Percentiles rank a stretch among this genome's conserved stretches.
Evolutionary conservation across 441 rosid genomes (phyloP).

Genomic region (Gossypium lobatum): DNA sequence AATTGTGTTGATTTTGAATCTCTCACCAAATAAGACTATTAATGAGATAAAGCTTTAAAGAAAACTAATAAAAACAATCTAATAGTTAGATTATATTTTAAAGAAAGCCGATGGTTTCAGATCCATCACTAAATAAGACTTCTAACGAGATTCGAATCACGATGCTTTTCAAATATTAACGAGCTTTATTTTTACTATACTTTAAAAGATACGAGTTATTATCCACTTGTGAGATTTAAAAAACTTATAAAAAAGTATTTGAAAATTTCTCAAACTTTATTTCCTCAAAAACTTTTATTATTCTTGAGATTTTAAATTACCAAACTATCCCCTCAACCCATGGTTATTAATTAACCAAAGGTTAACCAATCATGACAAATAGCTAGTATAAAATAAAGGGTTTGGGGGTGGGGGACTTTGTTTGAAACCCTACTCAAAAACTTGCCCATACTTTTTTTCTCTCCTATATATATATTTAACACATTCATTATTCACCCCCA

Average conservation of each 20-base stretch:
- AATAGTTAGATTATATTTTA: too few species aligned
- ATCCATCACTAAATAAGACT: too few species aligned
- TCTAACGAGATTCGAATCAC: too few species aligned
- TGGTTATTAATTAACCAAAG: slow-evolving; percentile 25
- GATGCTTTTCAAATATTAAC: neutral
- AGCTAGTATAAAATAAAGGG: slow-evolving; percentile 16
- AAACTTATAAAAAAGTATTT: too few species aligned
- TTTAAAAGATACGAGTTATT: too few species aligned
- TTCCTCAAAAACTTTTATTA: neutral
- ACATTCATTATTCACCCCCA: neutral
- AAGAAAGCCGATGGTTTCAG: too few species aligned
- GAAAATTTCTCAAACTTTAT: neutral
- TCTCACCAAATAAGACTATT: too few species aligned
- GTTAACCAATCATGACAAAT: slow-evolving; percentile 22
- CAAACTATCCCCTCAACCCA: slow-evolving; percentile 21
- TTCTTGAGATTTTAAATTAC: neutral
- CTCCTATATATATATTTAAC: neutral
- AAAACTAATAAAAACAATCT: too few species aligned
- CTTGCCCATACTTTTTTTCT: neutral
- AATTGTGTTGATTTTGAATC: too few species aligned
- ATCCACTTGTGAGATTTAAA: too few species aligned
- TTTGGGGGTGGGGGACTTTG: neutral
- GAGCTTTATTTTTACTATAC: too few species aligned
- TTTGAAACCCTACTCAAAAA: slow-evolving; percentile 8
- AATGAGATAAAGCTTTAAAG: too few species aligned